phyloP scores from a whole-genome alignment of 2,329 filamentous ascomycete genomes.

The Stachybotrys echinatus region DNA sequence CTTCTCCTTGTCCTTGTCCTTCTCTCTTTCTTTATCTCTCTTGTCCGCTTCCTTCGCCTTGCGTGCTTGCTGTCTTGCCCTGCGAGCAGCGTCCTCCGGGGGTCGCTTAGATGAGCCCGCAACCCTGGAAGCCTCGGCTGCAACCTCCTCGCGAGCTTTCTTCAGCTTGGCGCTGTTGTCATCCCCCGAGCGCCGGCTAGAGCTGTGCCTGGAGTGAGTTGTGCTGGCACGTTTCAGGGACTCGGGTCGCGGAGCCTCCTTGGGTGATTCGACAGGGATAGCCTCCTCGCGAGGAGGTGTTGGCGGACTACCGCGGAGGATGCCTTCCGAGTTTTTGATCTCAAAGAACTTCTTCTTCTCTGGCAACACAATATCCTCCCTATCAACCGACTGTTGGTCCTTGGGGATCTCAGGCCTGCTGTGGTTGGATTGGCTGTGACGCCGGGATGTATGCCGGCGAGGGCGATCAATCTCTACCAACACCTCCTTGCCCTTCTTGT shows the following conservation, averaged over 20 bases:
- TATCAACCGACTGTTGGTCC: conserved; percentile 18
- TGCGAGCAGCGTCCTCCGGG: conserved; percentile 26
- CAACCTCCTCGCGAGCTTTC: conserved; percentile 16
- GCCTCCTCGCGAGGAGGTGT: conserved; percentile 16
- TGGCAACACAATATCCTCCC: conserved; percentile 14
- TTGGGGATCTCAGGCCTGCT: conserved; percentile 21
- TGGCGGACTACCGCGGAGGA: conserved; percentile 16
- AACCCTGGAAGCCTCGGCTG: conserved; percentile 17
- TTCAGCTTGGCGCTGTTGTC: conserved; percentile 14
- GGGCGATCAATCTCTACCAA: conserved; percentile 20
- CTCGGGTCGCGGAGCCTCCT: conserved; percentile 10
- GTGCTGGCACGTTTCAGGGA: conserved; percentile 3
- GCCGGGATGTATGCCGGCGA: conserved; percentile 33
- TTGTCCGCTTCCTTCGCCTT: conserved; percentile 24
- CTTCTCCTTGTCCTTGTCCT: conserved; percentile 23
- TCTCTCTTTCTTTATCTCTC: conserved; percentile 11
- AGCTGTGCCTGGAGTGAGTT: conserved; percentile 18
- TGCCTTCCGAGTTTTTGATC: conserved; percentile 30
- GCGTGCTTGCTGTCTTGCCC: conserved; percentile 25
- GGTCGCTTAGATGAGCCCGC: conserved; percentile 10
- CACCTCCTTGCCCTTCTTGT: conserved; percentile 28
- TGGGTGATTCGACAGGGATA: conserved; percentile 10
- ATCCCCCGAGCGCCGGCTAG: conserved; percentile 21
- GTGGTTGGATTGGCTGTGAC: conserved; percentile 33
- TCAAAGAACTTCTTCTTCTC: conserved; percentile 40